Evolutionary conservation across 2,329 filamentous ascomycete genomes (phyloP), one percentile per base, ranked within the genome.

Genomic region (Trichoderma gracile): DNA sequence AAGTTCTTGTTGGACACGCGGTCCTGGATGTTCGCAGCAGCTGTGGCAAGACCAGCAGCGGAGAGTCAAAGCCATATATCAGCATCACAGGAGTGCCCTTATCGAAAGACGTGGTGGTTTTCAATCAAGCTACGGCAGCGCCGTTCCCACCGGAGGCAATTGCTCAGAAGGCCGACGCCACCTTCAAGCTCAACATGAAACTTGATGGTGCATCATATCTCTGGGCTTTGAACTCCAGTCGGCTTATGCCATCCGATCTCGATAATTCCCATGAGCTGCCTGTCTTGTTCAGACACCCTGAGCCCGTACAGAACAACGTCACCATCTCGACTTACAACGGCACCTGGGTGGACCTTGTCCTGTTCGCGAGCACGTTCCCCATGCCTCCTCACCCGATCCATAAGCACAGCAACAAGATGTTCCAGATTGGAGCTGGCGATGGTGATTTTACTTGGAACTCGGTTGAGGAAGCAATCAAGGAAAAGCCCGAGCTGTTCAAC

Each of bases 381-480:
- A 82, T 85, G 69, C 84, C 77, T 0, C 70, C 75, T 10, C 86
- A 89, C 65, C 83, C 85, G 0, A 83, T 89, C 57, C 86, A 89
- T 78, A 88, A 88, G 76, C 86, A 89, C 73, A 81, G 82, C 53
- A 85, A 82, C 69, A 86, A 86, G 71, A 85, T 83, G 75, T 88
- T 80, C 69, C 74, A 81, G 21, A 79, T 89, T 40, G 86, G 86
- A 1, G 65, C 74, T 0, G 86, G 85, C 2, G 69, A 68, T 0
- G 84, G 84, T 0, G 62, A 67, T 1, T 89, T 84, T 70, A 79
- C 76, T 14, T 89, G 82, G 78, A 72, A 71, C 2, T 80, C 78
- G 0, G 82, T 88, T 0, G 81, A 78, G 0, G 82, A 86, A 62
- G 86, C 86, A 0, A 74, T 78, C 2, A 69, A 73, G 12, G 77